These are phyloP conservation scores for Fusarium sp. DNA, from an alignment of 2,329 filamentous ascomycete species.

Conservation along the genomic window DNA sequence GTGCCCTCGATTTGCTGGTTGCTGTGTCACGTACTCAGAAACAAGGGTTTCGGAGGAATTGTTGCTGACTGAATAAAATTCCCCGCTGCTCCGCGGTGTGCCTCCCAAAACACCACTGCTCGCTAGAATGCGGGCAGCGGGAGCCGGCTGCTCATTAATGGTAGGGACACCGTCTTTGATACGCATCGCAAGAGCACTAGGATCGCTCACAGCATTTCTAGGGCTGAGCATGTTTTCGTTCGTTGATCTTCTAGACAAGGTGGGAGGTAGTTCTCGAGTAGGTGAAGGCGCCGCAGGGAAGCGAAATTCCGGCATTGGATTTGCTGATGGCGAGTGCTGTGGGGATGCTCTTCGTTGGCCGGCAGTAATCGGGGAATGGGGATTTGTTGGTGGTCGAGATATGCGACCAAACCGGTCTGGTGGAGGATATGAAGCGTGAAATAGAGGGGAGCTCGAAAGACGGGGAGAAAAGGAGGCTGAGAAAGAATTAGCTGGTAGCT, in stretches of 20 bases:
- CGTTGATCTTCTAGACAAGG: slow-evolving; percentile 49
- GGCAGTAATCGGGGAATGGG: slow-evolving; percentile 61
- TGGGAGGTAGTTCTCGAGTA: slow-evolving; percentile 53
- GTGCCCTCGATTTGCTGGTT: slow-evolving; percentile 55
- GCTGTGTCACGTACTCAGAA: slow-evolving; percentile 84
- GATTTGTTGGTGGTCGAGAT: slow-evolving; percentile 61
- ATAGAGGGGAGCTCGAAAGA: slow-evolving; percentile 66
- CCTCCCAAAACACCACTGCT: slow-evolving; percentile 80
- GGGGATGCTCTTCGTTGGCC: slow-evolving; percentile 59
- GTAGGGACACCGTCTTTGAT: slow-evolving; percentile 63
- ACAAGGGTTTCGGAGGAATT: slow-evolving; percentile 93
- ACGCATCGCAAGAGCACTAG: slow-evolving; percentile 57
- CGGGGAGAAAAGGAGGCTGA: slow-evolving; percentile 60
- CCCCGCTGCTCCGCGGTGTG: slow-evolving; percentile 91
- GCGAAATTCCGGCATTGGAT: slow-evolving; percentile 68
- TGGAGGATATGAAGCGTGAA: slow-evolving; percentile 70
- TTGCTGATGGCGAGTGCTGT: slow-evolving; percentile 55
- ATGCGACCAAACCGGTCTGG: slow-evolving; percentile 63
- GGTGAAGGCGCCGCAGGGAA: slow-evolving; percentile 67
- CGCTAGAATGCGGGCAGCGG: slow-evolving; percentile 80
- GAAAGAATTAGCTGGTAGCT: slow-evolving; percentile 30
- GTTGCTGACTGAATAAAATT: slow-evolving; percentile 96
- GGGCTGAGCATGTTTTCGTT: slow-evolving; percentile 62
- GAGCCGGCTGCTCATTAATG: slow-evolving; percentile 71
- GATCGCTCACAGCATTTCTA: slow-evolving; percentile 53